Conservation (phyloP, 2,329 filamentous ascomycete genomes). For the Colletotrichum orchidophilum region DNA sequence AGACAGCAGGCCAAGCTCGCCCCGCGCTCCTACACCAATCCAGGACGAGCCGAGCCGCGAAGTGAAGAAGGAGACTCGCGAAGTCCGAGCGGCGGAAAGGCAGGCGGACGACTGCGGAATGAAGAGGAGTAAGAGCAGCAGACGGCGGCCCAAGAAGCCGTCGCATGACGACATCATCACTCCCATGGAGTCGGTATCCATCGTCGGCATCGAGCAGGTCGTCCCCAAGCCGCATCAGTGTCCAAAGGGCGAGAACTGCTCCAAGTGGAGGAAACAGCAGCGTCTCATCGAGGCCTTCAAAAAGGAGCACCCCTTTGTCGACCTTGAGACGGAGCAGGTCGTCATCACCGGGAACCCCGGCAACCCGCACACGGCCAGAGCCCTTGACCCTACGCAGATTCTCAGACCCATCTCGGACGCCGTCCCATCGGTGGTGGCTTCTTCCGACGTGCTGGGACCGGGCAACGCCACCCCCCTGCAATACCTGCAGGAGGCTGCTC, state of each 20-base stretch:
- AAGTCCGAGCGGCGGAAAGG: constrained; percentile 44
- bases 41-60: constrained; percentile 66
- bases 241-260: constrained; percentile 85
- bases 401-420: constrained; percentile 78
- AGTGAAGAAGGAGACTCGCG: constrained; percentile 52
- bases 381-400: constrained; percentile 63
- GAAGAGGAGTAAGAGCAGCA: constrained; percentile 51
- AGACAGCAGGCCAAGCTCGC: constrained; percentile 61
- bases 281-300: constrained; percentile 78
- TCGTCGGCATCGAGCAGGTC: constrained; percentile 90
- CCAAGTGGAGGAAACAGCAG: constrained; percentile 84
- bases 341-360: constrained; percentile 83
- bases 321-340: constrained; percentile 72
- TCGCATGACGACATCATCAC: constrained; percentile 73
- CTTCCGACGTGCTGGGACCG: constrained; percentile 87
- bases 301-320: constrained; percentile 76
- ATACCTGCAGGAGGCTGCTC: constrained; percentile 77
- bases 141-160: constrained; percentile 49
- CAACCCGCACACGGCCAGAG: constrained; percentile 73
- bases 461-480: constrained; percentile 69
- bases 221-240: constrained; percentile 87
- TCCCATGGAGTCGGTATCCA: constrained; percentile 86
- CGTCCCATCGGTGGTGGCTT: constrained; percentile 85
- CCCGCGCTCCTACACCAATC: constrained; percentile 67
- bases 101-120: constrained; percentile 48